Evolutionary conservation across 768 basidiomycete species (phyloP).

Genomic region (Coprinopsis marcescibilis): DNA sequence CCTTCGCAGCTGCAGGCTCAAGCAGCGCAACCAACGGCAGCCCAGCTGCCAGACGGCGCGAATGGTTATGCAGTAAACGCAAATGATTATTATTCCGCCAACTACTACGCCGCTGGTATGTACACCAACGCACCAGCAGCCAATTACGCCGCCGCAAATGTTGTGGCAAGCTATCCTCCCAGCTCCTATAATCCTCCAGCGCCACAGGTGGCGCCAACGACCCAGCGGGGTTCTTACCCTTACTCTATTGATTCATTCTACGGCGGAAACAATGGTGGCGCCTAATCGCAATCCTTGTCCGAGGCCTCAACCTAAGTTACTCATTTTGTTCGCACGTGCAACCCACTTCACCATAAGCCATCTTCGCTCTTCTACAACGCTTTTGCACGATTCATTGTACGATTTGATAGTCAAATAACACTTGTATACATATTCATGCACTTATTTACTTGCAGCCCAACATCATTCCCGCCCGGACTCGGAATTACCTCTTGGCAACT

Average conservation of each 20-base stretch:
- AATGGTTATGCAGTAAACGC: neutral
- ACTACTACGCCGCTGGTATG: neutral
- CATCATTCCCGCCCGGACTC: no score
- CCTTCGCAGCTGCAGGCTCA: constrained; percentile 16
- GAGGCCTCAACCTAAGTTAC: no score
- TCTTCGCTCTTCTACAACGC: constrained; percentile 1
- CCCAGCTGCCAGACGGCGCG: neutral
- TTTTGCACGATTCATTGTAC: constrained; percentile 9
- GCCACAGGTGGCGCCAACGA: constrained; percentile 16
- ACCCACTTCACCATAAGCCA: no score
- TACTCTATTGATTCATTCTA: constrained; percentile 43
- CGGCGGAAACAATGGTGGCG: constrained; percentile 14
- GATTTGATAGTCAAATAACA: no score
- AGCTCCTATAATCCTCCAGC: constrained; percentile 1
- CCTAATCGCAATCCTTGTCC: neutral
- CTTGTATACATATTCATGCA: no score
- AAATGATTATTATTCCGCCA: neutral
- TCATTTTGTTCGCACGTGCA: no score
- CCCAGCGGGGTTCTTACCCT: constrained; percentile 20
- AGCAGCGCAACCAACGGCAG: neutral
- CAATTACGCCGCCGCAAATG: no score
- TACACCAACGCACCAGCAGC: constrained; percentile 5
- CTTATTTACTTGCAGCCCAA: no score
- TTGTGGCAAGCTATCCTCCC: neutral
- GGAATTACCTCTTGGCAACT: no score